Evolutionary conservation across 306 rosid species (phyloP).

Genomic region (Oxytropis ochrocephala): DNA sequence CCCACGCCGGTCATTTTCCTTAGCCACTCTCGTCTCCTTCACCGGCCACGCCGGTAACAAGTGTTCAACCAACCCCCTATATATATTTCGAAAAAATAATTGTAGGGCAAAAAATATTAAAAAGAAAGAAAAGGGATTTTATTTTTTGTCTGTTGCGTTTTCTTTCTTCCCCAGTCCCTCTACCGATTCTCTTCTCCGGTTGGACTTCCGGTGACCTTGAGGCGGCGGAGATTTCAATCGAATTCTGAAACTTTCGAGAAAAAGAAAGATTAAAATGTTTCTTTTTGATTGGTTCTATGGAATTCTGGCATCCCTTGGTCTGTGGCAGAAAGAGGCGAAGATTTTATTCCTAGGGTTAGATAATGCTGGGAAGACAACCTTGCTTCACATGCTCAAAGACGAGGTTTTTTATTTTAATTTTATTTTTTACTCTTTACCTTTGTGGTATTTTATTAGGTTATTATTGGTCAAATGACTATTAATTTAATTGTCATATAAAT

Average conservation of each 20-base stretch:
- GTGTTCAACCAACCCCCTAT: background rate
- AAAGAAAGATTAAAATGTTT: slow-evolving; percentile 37
- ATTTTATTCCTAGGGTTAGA: slow-evolving; percentile 83
- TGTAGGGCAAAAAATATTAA: background rate
- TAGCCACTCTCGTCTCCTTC: background rate
- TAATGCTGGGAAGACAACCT: slow-evolving; percentile 82
- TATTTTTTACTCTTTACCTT: background rate
- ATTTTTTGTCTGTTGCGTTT: slow-evolving; percentile 9
- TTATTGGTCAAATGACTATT: background rate
- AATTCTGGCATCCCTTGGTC: slow-evolving; percentile 63
- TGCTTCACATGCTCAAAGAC: slow-evolving; percentile 87
- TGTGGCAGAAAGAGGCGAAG: slow-evolving; percentile 84
- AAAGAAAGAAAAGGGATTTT: background rate
- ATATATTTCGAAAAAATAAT: background rate
- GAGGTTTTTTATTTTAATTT: slow-evolving; percentile 39
- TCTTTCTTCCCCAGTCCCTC: background rate
- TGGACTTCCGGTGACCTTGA: background rate
- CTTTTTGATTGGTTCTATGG: slow-evolving; percentile 82
- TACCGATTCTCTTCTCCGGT: slow-evolving; percentile 17
- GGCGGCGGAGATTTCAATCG: background rate
- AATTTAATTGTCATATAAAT: too few species aligned
- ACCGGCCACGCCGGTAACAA: slow-evolving; percentile 36
- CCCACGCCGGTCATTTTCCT: background rate
- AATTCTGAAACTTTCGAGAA: background rate
- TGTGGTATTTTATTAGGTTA: background rate